phyloP scores from a whole-genome alignment of 2,329 filamentous ascomycete genomes.

The Cladophialophora chaetospira region DNA sequence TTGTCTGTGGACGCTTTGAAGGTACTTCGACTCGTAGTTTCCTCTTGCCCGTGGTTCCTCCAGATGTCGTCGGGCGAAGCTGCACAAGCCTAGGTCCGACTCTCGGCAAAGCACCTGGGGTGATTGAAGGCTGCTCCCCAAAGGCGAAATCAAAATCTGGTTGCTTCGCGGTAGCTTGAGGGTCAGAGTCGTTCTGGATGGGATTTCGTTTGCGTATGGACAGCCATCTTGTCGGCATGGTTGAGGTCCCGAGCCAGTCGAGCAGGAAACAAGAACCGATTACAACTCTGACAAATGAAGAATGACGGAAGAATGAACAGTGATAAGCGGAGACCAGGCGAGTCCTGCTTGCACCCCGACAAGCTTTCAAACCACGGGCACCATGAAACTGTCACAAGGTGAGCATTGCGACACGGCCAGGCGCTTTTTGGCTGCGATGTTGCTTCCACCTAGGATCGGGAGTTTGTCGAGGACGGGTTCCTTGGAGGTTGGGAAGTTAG shows the following conservation, averaged over 20 bases:
- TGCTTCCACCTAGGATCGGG: neutral
- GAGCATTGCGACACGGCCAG: slow-evolving; percentile 20
- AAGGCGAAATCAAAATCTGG: slow-evolving; percentile 32
- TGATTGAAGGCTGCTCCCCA: slow-evolving; percentile 12
- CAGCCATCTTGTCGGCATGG: slow-evolving; percentile 27
- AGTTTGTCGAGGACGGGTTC: slow-evolving; percentile 1
- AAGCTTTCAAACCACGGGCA: slow-evolving; percentile 9
- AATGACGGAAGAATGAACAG: slow-evolving; percentile 15
- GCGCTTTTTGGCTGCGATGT: slow-evolving; percentile 4
- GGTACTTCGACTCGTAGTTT: slow-evolving; percentile 18
- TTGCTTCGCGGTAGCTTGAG: slow-evolving; percentile 6
- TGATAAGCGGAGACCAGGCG: slow-evolving; percentile 18
- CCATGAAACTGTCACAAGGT: slow-evolving; percentile 25
- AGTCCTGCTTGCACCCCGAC: slow-evolving; percentile 4
- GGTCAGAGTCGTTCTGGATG: slow-evolving; percentile 15
- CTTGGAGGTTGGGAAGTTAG: slow-evolving; percentile 1
- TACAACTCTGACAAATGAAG: slow-evolving; percentile 23
- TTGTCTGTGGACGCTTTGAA: slow-evolving; percentile 22
- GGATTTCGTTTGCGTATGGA: slow-evolving; percentile 24
- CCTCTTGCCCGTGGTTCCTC: slow-evolving; percentile 16
- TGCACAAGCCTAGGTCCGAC: slow-evolving; percentile 9
- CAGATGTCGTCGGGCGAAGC: slow-evolving; percentile 25
- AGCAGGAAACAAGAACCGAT: slow-evolving; percentile 13
- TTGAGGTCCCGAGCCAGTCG: slow-evolving; percentile 18
- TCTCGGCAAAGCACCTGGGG: slow-evolving; percentile 4